Conservation (phyloP, 345 rosid species). For the Eucalyptus erythrocorys region DNA sequence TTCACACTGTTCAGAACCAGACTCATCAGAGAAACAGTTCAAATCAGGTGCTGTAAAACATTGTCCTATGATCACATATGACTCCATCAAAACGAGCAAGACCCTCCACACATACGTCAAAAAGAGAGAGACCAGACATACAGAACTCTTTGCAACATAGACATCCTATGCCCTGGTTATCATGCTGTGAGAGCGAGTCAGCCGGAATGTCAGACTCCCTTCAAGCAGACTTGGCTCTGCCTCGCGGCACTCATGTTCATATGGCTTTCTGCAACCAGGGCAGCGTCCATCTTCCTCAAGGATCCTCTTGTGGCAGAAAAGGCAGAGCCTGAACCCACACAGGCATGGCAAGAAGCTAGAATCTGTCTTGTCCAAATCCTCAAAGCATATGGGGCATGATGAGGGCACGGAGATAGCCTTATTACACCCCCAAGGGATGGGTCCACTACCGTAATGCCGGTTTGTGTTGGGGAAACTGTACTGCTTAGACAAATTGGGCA, state of each 20-base stretch:
- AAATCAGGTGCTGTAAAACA: conserved; percentile 34
- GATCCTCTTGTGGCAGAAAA: conserved; percentile 94
- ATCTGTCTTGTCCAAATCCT: conserved; percentile 83
- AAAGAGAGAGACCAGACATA: conserved; percentile 14
- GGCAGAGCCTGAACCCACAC: conserved; percentile 87
- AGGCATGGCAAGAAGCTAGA: conserved; percentile 73
- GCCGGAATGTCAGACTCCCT: conserved; percentile 47
- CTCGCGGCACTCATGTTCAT: conserved; percentile 31
- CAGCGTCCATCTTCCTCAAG: conserved; percentile 95
- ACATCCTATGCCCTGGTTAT: conserved; percentile 58
- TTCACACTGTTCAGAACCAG: conserved; percentile 45
- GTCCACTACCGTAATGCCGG: conserved; percentile 31
- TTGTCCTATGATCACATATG: conserved; percentile 27
- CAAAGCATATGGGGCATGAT: conserved; percentile 71
- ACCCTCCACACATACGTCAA: neutral
- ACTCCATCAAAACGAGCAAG: conserved; percentile 18
- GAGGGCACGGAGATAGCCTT: conserved; percentile 19
- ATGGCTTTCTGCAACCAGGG: conserved; percentile 91
- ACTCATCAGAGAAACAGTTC: conserved; percentile 38
- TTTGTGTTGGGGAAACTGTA: conserved; percentile 39
- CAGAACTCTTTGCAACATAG: conserved; percentile 2
- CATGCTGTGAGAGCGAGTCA: conserved; percentile 86
- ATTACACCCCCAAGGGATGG: conserved; percentile 21
- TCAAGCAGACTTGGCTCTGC: conserved; percentile 44
- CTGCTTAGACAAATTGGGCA: conserved; percentile 75